Conservation (phyloP, 495 filamentous ascomycete species). For the Penicillium lividum region DNA sequence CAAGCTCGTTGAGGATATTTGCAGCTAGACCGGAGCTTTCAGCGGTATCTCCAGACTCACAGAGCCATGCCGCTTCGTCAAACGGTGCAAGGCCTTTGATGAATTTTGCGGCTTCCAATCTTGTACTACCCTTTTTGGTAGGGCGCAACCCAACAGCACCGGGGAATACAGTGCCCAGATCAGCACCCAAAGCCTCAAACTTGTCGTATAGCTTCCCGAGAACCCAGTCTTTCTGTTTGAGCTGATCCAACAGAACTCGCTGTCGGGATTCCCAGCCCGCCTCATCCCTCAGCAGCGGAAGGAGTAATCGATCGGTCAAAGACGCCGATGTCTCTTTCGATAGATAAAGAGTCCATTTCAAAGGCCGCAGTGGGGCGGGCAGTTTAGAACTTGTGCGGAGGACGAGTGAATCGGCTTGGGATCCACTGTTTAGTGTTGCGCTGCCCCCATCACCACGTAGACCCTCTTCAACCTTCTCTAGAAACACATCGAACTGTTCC, state of each 20-base stretch:
- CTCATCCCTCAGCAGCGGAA: conserved; percentile 68
- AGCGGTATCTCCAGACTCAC: conserved; percentile 23
- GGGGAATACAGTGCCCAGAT: conserved; percentile 71
- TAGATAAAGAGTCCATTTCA: conserved; percentile 69
- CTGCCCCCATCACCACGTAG: conserved; percentile 49
- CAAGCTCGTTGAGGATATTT: conserved; percentile 31
- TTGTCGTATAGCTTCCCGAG: conserved; percentile 77
- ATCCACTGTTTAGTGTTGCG: conserved; percentile 29
- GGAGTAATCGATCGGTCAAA: conserved; percentile 61
- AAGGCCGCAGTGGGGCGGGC: conserved; percentile 64
- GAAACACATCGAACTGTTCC: conserved; percentile 68
- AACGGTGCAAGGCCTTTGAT: conserved; percentile 51
- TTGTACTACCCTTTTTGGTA: conserved; percentile 33
- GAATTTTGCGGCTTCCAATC: conserved; percentile 38
- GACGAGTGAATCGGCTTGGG: conserved; percentile 42
- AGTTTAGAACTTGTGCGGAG: conserved; percentile 61
- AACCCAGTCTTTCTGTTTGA: conserved; percentile 77
- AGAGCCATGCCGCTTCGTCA: conserved; percentile 44
- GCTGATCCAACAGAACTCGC: conserved; percentile 55
- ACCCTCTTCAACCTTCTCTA: conserved; percentile 69
- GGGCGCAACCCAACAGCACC: conserved; percentile 51
- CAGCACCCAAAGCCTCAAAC: conserved; percentile 66
- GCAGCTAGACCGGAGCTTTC: conserved; percentile 21
- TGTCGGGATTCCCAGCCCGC: conserved; percentile 50
- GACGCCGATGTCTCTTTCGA: conserved; percentile 52